Evolutionary conservation across 1,284 basidiomycete genomes (phyloP).

Genomic region (Rhizoctonia solani): DNA sequence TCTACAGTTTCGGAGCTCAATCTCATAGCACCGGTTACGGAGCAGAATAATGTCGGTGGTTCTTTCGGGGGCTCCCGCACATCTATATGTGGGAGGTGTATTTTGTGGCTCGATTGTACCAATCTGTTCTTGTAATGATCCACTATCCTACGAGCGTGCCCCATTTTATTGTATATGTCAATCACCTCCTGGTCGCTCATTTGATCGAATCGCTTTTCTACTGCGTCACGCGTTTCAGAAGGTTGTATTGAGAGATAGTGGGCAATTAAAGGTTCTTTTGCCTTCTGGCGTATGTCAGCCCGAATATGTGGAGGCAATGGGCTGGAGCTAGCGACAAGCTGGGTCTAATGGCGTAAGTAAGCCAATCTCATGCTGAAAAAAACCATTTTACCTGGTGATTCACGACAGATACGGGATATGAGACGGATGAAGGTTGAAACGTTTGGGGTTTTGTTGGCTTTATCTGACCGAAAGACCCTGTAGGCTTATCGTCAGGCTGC

Average conservation of each 20-base stretch:
- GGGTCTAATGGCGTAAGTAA: not conserved
- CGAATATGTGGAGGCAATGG: constrained; percentile 1
- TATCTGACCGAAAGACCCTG: not conserved
- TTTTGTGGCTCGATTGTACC: not conserved
- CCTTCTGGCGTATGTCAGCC: not conserved
- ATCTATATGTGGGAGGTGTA: not conserved
- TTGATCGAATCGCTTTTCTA: not conserved
- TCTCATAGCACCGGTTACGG: not conserved
- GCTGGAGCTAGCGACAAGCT: not conserved
- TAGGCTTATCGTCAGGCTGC: not conserved
- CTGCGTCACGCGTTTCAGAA: constrained; percentile 5
- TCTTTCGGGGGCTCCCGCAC: not conserved
- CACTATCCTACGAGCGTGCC: not conserved
- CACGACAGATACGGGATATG: not conserved
- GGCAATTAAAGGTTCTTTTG: constrained; percentile 3
- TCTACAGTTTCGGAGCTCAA: not conserved
- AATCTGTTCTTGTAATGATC: not conserved
- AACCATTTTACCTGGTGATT: not conserved
- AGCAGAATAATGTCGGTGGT: constrained; percentile 2
- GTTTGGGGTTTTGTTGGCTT: not conserved
- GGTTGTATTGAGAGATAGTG: constrained; percentile 5
- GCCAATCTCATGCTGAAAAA: not conserved
- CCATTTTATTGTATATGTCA: not conserved
- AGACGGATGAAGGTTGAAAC: not conserved
- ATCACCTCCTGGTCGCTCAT: constrained; percentile 19